phyloP scores from a whole-genome alignment of 2,329 filamentous ascomycete genomes.

The Meredithiella fracta region DNA sequence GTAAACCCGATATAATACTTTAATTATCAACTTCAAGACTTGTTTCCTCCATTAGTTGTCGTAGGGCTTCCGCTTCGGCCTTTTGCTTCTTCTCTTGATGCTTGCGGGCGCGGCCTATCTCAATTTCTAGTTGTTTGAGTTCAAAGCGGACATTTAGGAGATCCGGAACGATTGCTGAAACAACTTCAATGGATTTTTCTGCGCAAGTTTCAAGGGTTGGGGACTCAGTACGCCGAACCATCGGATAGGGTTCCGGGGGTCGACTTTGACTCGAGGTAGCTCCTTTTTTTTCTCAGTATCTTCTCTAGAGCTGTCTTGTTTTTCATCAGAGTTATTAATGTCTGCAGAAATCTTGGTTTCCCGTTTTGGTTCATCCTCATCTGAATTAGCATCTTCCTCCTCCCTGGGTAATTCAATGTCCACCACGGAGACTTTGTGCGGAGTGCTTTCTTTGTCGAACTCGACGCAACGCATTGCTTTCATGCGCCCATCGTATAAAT shows the following conservation, averaged over 20 bases:
- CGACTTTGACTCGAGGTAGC: background rate
- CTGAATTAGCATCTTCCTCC: constrained; percentile 13
- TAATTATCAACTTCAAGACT: no score
- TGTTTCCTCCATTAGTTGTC: background rate
- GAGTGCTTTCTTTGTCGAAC: background rate
- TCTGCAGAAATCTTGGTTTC: constrained; percentile 5
- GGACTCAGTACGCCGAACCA: constrained; percentile 43
- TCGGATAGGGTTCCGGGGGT: constrained; percentile 34
- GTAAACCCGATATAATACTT: no score
- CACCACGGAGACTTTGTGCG: constrained; percentile 5
- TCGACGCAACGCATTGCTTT: constrained; percentile 36
- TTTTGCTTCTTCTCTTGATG: constrained; percentile 30
- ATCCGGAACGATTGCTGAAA: constrained; percentile 40
- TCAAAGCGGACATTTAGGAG: constrained; percentile 41
- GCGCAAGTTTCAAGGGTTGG: constrained; percentile 37
- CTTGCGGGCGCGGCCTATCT: constrained; percentile 47
- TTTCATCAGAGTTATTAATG: background rate
- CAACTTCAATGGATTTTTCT: constrained; percentile 38
- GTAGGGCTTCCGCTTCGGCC: background rate
- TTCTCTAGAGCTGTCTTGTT: constrained; percentile 13
- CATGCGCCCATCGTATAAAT: constrained; percentile 61
- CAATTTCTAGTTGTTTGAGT: constrained; percentile 50
- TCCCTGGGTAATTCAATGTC: constrained; percentile 7
- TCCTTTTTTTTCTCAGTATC: background rate
- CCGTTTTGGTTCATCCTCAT: constrained; percentile 8